Percentiles rank a stretch among this genome's conserved stretches.
Evolutionary conservation across 352 stramenopile species (phyloP).

Genomic region (Aphanomyces cochlioides): DNA sequence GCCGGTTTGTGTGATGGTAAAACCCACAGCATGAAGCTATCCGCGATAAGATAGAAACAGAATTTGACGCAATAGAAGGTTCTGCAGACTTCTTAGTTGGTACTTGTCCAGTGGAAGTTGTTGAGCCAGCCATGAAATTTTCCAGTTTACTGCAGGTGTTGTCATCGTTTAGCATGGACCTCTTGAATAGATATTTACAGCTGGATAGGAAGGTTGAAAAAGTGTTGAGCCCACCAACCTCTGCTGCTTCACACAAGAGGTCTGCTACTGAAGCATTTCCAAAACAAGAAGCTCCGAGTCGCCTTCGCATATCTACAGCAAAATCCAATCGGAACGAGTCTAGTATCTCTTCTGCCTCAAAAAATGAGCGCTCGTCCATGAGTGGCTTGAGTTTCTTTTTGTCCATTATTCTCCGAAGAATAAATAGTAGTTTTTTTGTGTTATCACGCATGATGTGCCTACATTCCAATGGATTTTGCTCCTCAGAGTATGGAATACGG

Average conservation of each 20-base stretch:
- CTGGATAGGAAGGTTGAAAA: conserved; percentile 1
- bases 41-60: too few relatives aligned
- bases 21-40: too few relatives aligned
- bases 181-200: conserved; percentile 11
- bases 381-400: conserved; percentile 23
- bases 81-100: too few relatives aligned
- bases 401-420: conserved; percentile 27
- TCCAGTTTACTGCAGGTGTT: conserved; percentile 12
- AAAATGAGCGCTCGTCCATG: conserved; percentile 25
- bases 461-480: conserved; percentile 1
- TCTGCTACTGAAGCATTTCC: conserved; percentile 12
- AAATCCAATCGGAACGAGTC: conserved; percentile 24
- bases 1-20: too few relatives aligned
- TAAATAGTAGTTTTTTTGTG: conserved; percentile 29
- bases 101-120: not conserved
- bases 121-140: conserved; percentile 25
- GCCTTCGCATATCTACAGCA: conserved; percentile 18
- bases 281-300: conserved; percentile 4
- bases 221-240: conserved; percentile 8
- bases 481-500: not conserved
- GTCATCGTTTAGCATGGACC: conserved; percentile 23
- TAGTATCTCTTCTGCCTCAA: conserved; percentile 11
- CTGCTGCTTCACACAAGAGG: conserved; percentile 21
- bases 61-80: too few relatives aligned
- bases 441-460: conserved; percentile 23